These are phyloP conservation scores for Flaveria linearis DNA, from an alignment of 129 eudicot genomes.

Conservation along the genomic window DNA sequence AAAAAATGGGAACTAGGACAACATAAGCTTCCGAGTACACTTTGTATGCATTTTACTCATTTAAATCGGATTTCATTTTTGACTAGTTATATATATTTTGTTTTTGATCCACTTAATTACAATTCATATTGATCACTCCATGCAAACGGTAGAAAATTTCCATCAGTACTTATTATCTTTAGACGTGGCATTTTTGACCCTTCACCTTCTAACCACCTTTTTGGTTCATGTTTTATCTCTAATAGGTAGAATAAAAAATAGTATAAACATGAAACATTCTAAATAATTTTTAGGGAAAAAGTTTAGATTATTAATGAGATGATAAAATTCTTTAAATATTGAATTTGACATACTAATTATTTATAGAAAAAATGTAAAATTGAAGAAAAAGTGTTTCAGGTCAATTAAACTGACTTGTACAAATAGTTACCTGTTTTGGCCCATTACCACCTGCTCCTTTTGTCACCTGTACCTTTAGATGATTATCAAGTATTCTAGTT, in stretches of 20 bases:
- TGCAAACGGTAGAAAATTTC: background rate
- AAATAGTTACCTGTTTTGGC: constrained; percentile 1
- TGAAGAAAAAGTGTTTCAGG: constrained; percentile 7
- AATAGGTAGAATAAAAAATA: background rate
- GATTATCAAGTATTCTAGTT: background rate
- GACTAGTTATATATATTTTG: background rate
- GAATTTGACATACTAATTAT: background rate
- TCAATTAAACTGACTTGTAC: background rate
- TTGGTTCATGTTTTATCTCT: background rate
- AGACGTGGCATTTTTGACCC: background rate
- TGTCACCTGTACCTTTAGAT: background rate
- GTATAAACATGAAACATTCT: background rate
- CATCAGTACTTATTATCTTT: background rate
- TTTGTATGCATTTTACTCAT: background rate
- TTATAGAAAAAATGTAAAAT: background rate
- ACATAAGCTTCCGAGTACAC: background rate
- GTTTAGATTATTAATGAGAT: background rate
- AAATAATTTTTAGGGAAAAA: background rate
- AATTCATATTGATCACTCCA: background rate
- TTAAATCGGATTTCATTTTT: background rate
- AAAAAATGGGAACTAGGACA: background rate
- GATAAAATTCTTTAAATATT: background rate
- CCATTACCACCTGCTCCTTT: background rate
- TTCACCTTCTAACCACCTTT: background rate
- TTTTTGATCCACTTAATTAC: background rate